A percentile compares a stretch with the other conserved stretches of the same genome.
Evolutionary conservation across 768 basidiomycete species (phyloP).

Genomic region (Termitomyces sp.): DNA sequence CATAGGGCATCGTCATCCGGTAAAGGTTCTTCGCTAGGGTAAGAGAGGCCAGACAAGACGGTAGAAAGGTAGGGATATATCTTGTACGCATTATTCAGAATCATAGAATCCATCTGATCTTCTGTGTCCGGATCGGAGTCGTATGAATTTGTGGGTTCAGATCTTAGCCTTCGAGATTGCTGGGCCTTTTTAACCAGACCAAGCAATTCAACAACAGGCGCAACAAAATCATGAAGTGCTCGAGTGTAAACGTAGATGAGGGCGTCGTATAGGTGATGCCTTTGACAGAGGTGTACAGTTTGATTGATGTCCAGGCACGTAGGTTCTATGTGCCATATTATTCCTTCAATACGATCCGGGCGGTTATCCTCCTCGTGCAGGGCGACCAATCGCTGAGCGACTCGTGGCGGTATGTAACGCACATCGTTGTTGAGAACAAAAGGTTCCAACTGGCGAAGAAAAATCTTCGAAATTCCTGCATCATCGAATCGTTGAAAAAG

Average conservation of each 20-base stretch:
- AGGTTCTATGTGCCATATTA: constrained; percentile 97
- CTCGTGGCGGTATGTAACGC: constrained; percentile 72
- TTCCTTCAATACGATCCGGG: constrained; percentile 73
- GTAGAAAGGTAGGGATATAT: constrained; percentile 85
- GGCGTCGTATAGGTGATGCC: constrained; percentile 83
- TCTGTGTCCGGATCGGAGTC: constrained; percentile 23
- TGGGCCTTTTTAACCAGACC: constrained; percentile 68
- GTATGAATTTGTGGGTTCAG: constrained; percentile 24
- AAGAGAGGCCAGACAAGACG: constrained; percentile 74
- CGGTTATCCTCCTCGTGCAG: constrained; percentile 68
- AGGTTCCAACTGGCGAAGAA: constrained; percentile 73
- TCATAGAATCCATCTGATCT: constrained; percentile 43
- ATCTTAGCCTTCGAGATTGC: constrained; percentile 38
- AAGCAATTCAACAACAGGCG: constrained; percentile 83
- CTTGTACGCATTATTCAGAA: constrained; percentile 83
- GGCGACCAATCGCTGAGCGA: constrained; percentile 79
- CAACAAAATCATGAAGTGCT: constrained; percentile 82
- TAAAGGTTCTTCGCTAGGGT: constrained; percentile 78
- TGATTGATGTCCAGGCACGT: constrained; percentile 90
- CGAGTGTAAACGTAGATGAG: constrained; percentile 91
- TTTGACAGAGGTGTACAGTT: constrained; percentile 80
- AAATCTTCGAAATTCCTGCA: constrained; percentile 79
- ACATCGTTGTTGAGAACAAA: constrained; percentile 76
- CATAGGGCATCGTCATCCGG: constrained; percentile 53
- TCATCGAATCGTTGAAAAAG: constrained; percentile 88